Evolutionary conservation across 116 monocot genomes (phyloP).

Genomic region (Trichopus zeylanicus): DNA sequence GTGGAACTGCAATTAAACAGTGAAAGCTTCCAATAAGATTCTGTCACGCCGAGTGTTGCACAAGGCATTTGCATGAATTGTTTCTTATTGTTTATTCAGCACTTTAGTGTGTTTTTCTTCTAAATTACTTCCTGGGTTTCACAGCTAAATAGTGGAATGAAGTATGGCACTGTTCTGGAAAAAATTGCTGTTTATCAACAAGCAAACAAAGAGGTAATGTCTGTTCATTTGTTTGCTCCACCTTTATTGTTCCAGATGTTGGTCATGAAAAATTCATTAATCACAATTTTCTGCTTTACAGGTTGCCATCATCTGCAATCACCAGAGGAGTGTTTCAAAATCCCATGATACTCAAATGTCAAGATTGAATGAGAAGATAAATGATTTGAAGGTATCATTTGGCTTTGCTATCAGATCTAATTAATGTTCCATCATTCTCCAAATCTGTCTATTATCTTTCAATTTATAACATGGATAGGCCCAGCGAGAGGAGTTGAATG

Average conservation of each 20-base stretch:
- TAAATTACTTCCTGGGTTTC: neutral
- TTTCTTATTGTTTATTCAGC: neutral
- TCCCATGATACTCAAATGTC: slow-evolving; percentile 85
- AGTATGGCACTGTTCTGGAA: slow-evolving; percentile 57
- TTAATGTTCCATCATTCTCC: neutral
- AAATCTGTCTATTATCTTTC: too few relatives aligned
- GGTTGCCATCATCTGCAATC: slow-evolving; percentile 98
- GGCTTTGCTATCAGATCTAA: neutral
- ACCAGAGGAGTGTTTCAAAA: slow-evolving; percentile 93
- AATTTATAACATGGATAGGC: slow-evolving; percentile 25
- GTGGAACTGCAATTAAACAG: too few relatives aligned
- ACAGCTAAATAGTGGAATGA: slow-evolving; percentile 75
- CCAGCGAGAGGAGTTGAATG: slow-evolving; percentile 58
- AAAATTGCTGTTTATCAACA: slow-evolving; percentile 82
- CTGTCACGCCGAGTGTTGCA: too few relatives aligned
- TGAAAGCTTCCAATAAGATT: too few relatives aligned
- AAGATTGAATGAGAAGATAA: slow-evolving; percentile 80
- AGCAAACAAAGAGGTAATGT: slow-evolving; percentile 91
- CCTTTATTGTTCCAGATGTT: neutral
- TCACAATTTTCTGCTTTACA: slow-evolving; percentile 5
- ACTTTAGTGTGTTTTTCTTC: neutral
- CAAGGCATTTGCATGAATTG: neutral
- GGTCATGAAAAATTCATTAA: neutral
- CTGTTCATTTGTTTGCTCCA: neutral
- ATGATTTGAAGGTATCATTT: slow-evolving; percentile 58